Percentiles rank a stretch among this genome's conserved stretches.
Conservation (phyloP, 495 filamentous ascomycete genomes). For the Aspergillus biplanus region DNA sequence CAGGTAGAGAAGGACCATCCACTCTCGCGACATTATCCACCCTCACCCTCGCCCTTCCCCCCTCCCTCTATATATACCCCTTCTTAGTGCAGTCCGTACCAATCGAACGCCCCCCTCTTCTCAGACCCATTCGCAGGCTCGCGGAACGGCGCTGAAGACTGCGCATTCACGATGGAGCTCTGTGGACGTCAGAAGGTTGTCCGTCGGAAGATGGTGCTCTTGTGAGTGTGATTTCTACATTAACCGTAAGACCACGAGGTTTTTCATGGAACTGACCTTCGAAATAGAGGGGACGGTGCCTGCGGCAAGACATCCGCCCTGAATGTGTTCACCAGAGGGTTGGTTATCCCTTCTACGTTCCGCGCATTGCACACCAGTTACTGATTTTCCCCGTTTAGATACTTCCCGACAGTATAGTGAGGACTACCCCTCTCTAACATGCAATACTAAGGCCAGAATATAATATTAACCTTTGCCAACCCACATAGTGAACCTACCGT, state of each 20-base stretch:
- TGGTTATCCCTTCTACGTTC: slow-evolving; percentile 32
- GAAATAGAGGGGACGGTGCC: slow-evolving; percentile 85
- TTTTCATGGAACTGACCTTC: slow-evolving; percentile 22
- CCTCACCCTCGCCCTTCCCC: neutral
- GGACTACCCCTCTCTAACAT: slow-evolving; percentile 24
- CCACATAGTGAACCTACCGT: slow-evolving; percentile 82
- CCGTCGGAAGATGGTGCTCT: slow-evolving; percentile 94
- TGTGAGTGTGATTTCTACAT: slow-evolving; percentile 61
- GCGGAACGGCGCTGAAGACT: slow-evolving; percentile 11
- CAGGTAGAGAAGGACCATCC: neutral
- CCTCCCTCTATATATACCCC: slow-evolving; percentile 8
- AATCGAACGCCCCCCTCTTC: slow-evolving; percentile 6
- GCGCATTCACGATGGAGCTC: slow-evolving; percentile 42
- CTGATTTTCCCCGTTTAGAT: slow-evolving; percentile 55
- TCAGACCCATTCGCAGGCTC: slow-evolving; percentile 10
- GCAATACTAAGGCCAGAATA: neutral
- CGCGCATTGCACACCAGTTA: slow-evolving; percentile 15
- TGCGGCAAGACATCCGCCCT: slow-evolving; percentile 96
- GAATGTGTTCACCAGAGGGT: slow-evolving; percentile 99
- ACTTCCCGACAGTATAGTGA: slow-evolving; percentile 97
- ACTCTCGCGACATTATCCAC: no score
- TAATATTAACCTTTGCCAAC: slow-evolving; percentile 34
- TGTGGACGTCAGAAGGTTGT: slow-evolving; percentile 76
- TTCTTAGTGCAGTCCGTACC: neutral
- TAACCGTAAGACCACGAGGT: neutral